Conservation (phyloP, 805 yeast species). For the Candida yuanshanica region DNA sequence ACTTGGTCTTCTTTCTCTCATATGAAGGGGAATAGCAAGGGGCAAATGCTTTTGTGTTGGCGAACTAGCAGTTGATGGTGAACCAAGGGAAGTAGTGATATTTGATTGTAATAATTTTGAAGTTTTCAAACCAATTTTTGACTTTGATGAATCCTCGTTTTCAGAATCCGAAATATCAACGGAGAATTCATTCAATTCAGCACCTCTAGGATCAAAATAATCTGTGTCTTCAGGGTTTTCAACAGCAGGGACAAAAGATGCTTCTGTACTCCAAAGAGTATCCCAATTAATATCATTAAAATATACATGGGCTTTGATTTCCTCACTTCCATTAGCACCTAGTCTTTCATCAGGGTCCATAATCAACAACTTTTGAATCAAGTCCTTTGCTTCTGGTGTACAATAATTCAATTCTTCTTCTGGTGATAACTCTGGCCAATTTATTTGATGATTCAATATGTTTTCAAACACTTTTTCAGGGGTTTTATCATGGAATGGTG, state of each 20-base stretch:
- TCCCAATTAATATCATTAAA: constrained; percentile 74
- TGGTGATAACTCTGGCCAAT: constrained; percentile 72
- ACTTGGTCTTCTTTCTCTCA: constrained; percentile 68
- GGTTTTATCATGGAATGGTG: constrained; percentile 84
- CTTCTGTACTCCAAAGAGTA: constrained; percentile 58
- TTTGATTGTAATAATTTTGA: constrained; percentile 6
- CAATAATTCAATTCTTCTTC: constrained; percentile 51
- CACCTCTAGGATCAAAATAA: constrained; percentile 90
- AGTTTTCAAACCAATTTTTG: background rate
- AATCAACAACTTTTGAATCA: constrained; percentile 57
- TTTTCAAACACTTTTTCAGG: constrained; percentile 81
- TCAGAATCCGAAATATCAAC: constrained; percentile 29
- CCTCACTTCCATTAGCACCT: constrained; percentile 75
- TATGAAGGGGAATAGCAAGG: constrained; percentile 46
- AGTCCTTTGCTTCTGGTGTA: constrained; percentile 64
- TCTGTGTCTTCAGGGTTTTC: constrained; percentile 85
- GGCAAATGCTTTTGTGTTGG: constrained; percentile 35
- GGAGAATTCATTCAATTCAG: constrained; percentile 60
- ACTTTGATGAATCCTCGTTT: constrained; percentile 13
- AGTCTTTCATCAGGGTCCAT: constrained; percentile 63
- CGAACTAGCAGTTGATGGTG: constrained; percentile 28
- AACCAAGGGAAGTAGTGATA: constrained; percentile 17
- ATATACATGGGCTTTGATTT: constrained; percentile 74
- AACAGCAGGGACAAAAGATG: constrained; percentile 75
- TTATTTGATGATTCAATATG: constrained; percentile 65